Evolutionary conservation across 352 stramenopile species (phyloP).

Genomic region (Phytophthora meadii): DNA sequence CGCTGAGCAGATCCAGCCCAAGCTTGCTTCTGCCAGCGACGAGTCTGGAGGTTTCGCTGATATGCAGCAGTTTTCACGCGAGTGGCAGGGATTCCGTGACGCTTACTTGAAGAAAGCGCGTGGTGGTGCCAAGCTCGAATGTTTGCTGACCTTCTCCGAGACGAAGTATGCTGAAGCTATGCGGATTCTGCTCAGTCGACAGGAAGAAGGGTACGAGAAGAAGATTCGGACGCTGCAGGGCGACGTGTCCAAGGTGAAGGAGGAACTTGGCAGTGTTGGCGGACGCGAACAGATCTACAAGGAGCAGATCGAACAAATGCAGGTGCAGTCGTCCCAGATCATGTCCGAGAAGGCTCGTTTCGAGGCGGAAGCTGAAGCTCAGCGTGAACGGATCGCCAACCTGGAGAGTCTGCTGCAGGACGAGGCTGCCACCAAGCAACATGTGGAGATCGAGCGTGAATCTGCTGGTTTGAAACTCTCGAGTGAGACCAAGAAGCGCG

Average conservation of each 20-base stretch:
- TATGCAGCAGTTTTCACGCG: slow-evolving; percentile 79
- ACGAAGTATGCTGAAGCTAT: slow-evolving; percentile 85
- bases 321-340: slow-evolving; percentile 74
- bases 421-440: slow-evolving; percentile 67
- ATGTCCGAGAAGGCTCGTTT: slow-evolving; percentile 79
- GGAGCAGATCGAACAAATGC: slow-evolving; percentile 89
- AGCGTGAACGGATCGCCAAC: slow-evolving; percentile 72
- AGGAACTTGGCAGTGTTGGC: slow-evolving; percentile 82
- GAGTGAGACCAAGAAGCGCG: slow-evolving; percentile 61
- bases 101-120: slow-evolving; percentile 75
- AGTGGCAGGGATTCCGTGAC: slow-evolving; percentile 79
- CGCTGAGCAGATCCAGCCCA: slow-evolving; percentile 81
- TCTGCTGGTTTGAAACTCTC: slow-evolving; percentile 73
- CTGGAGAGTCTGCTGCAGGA: slow-evolving; percentile 75
- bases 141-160: slow-evolving; percentile 78
- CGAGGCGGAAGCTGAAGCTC: slow-evolving; percentile 68
- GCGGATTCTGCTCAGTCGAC: slow-evolving; percentile 78
- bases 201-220: slow-evolving; percentile 89
- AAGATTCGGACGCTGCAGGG: slow-evolving; percentile 78
- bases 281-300: slow-evolving; percentile 87
- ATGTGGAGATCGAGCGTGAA: slow-evolving; percentile 80
- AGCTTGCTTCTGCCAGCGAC: slow-evolving; percentile 61
- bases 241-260: slow-evolving; percentile 81
- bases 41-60: slow-evolving; percentile 64
- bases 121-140: slow-evolving; percentile 78